Conservation (phyloP, 2,329 filamentous ascomycete genomes). For the Aspergillus sp. region DNA sequence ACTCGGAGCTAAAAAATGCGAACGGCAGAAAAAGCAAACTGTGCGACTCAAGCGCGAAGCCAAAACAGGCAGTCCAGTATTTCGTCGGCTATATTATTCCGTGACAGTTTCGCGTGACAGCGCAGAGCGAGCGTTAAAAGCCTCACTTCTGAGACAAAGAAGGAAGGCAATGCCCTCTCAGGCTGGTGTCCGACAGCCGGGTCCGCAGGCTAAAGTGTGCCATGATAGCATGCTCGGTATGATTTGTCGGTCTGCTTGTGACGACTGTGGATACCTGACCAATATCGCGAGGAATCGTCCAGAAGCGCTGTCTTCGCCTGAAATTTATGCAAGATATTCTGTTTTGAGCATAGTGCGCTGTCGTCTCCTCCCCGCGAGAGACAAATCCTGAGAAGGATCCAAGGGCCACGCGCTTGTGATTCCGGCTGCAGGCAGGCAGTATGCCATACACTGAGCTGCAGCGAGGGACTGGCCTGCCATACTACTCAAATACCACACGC, state of each 20-base stretch:
- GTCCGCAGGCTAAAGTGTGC: neutral
- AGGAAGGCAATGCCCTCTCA: neutral
- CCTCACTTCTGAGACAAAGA: neutral
- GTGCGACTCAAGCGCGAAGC: neutral
- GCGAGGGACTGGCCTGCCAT: neutral
- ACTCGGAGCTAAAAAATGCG: neutral
- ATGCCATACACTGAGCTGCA: neutral
- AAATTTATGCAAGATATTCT: constrained; percentile 10
- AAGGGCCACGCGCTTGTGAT: neutral
- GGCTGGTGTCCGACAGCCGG: neutral
- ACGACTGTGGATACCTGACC: constrained; percentile 8
- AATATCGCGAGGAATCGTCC: neutral
- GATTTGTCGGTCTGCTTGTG: constrained; percentile 4
- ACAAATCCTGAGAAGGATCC: neutral
- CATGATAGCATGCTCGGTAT: neutral
- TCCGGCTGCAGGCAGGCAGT: constrained; percentile 3
- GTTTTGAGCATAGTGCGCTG: constrained; percentile 12
- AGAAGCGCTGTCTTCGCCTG: constrained; percentile 1
- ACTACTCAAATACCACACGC: neutral
- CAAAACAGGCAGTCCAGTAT: neutral
- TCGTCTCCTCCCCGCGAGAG: neutral
- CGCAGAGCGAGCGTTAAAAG: neutral
- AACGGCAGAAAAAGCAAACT: neutral
- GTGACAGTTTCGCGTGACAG: neutral
- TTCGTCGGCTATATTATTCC: neutral